A percentile compares a stretch with the other conserved stretches of the same genome.
phyloP scores from a whole-genome alignment of 371 early-diverging fungal genomes.

The Apophysomyces elegans region DNA sequence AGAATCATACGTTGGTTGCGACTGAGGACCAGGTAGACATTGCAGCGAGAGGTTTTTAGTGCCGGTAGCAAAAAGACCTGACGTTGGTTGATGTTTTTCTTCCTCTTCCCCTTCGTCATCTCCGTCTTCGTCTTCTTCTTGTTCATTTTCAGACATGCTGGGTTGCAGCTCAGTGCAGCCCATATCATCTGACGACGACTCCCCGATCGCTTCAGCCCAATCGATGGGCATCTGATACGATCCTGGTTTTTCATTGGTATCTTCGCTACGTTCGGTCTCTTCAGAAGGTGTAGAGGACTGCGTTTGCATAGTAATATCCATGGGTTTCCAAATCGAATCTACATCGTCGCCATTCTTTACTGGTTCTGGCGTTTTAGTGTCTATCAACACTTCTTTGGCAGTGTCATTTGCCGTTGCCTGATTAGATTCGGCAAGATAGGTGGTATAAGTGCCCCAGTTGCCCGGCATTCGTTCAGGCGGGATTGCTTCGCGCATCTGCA shows the following conservation, averaged over 20 bases:
- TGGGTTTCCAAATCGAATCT: background rate
- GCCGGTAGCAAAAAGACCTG: background rate
- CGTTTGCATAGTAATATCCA: background rate
- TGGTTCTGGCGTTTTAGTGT: background rate
- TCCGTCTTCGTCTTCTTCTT: background rate
- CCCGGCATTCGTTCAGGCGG: background rate
- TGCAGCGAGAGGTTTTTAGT: background rate
- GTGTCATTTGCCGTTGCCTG: background rate
- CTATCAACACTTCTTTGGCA: background rate
- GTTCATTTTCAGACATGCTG: background rate
- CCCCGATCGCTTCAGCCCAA: background rate
- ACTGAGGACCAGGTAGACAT: background rate
- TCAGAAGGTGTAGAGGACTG: background rate
- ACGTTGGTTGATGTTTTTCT: background rate
- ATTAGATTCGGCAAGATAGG: background rate
- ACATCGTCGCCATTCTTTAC: background rate
- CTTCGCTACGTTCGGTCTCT: background rate
- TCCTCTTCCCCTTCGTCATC: background rate
- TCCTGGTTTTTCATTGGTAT: background rate
- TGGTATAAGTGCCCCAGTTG: background rate
- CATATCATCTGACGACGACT: background rate
- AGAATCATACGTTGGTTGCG: background rate
- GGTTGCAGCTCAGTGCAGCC: background rate
- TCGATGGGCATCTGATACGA: background rate
- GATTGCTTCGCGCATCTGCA: background rate